Conservation (phyloP, 2,329 filamentous ascomycete genomes). For the Aspergillus sp. region DNA sequence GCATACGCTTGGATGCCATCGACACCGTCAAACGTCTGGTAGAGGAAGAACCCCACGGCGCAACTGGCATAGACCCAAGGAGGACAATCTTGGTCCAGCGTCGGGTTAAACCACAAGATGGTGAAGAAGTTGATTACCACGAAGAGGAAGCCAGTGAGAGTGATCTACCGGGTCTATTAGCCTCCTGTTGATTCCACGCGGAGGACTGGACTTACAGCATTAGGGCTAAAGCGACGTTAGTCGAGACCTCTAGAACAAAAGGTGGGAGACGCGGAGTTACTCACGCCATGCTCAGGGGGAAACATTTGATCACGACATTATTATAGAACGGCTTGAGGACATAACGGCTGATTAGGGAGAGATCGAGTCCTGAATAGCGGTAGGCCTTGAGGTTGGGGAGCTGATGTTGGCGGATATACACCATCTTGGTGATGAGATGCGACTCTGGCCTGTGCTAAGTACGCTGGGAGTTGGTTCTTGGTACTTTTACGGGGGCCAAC, state of each 20-base stretch:
- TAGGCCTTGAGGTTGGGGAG: constrained; percentile 87
- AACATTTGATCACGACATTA: constrained; percentile 87
- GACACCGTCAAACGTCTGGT: constrained; percentile 97
- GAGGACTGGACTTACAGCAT: constrained; percentile 41
- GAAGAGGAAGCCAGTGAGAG: constrained; percentile 84
- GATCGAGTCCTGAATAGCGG: constrained; percentile 91
- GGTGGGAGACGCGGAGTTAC: constrained; percentile 28
- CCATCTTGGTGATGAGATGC: constrained; percentile 57
- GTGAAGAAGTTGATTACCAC: constrained; percentile 87
- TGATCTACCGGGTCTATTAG: constrained; percentile 58
- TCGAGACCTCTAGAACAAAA: constrained; percentile 3
- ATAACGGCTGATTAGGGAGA: constrained; percentile 85
- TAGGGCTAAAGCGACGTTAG: constrained; percentile 38
- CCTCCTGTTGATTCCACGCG: constrained; percentile 1
- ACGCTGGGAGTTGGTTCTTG: background rate
- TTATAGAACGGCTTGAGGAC: constrained; percentile 97
- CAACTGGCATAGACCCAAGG: constrained; percentile 93
- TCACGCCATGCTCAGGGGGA: constrained; percentile 91
- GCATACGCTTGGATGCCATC: constrained; percentile 90
- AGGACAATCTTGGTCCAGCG: constrained; percentile 87
- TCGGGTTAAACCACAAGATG: constrained; percentile 93
- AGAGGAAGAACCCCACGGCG: constrained; percentile 85
- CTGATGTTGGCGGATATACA: constrained; percentile 90
- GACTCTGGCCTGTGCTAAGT: no score
- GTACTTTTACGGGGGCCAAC: background rate